Conservation (phyloP, 352 stramenopile species). For the Phytopythium helicoides region DNA sequence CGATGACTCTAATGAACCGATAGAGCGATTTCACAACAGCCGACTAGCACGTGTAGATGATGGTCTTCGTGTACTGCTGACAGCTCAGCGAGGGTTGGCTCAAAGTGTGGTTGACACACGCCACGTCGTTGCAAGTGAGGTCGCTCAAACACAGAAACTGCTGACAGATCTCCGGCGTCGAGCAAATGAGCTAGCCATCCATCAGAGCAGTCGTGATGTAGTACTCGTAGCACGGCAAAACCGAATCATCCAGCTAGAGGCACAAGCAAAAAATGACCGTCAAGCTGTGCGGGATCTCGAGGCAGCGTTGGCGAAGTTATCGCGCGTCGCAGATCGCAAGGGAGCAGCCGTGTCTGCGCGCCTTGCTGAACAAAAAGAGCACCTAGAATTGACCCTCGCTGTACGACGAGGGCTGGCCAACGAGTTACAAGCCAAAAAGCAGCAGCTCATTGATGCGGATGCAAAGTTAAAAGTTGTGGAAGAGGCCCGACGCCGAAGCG, state of each 20-base stretch:
- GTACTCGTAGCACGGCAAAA: conserved; percentile 44
- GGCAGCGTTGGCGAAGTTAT: conserved; percentile 25
- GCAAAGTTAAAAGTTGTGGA: conserved; percentile 12
- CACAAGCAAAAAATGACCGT: conserved; percentile 49
- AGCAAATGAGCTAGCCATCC: conserved; percentile 40
- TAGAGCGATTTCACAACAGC: background rate
- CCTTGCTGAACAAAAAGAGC: conserved; percentile 46
- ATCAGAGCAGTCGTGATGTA: conserved; percentile 44
- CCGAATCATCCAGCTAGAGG: conserved; percentile 51
- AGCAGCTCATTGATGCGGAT: conserved; percentile 43
- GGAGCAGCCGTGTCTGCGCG: conserved; percentile 25
- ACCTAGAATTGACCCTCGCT: conserved; percentile 56
- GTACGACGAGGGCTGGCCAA: conserved; percentile 52
- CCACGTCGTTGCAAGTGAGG: conserved; percentile 10
- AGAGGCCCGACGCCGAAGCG: conserved; percentile 14
- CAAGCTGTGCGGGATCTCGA: conserved; percentile 49
- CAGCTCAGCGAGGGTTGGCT: background rate
- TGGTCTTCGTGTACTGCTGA: background rate
- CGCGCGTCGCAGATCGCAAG: conserved; percentile 18
- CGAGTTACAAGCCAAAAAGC: conserved; percentile 51
- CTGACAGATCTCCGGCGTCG: conserved; percentile 34
- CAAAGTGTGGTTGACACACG: background rate
- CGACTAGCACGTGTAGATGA: background rate
- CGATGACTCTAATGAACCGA: background rate
- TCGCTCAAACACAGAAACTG: conserved; percentile 29